phyloP scores from a whole-genome alignment of 805 yeast species.

The Myxozyma vanderwaltii region DNA sequence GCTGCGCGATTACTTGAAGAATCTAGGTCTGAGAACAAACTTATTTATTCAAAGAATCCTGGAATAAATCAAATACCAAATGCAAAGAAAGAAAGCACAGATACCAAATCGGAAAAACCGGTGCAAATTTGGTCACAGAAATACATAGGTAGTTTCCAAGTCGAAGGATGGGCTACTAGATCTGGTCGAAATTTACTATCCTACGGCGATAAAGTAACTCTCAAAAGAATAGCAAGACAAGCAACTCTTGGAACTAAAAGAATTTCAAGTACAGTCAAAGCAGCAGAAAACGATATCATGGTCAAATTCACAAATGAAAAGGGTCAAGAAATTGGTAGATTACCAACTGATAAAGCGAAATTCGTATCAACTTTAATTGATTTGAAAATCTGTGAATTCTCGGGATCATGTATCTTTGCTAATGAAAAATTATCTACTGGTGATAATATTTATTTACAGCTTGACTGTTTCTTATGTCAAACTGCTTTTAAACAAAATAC shows the following conservation, averaged over 20 bases:
- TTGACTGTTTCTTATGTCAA: slow-evolving; percentile 61
- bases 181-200: slow-evolving; percentile 40
- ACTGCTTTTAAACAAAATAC: slow-evolving; percentile 24
- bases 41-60: too few species aligned
- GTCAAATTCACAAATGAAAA: slow-evolving; percentile 41
- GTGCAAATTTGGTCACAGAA: slow-evolving; percentile 32
- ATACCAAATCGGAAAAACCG: neutral
- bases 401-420: slow-evolving; percentile 59
- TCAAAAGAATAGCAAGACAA: slow-evolving; percentile 36
- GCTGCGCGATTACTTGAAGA: neutral
- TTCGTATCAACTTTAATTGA: slow-evolving; percentile 67
- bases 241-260: neutral
- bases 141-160: slow-evolving; percentile 44
- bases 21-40: too few species aligned
- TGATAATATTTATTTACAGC: slow-evolving; percentile 68
- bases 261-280: slow-evolving; percentile 7
- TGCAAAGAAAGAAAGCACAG: neutral
- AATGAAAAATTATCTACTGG: slow-evolving; percentile 68
- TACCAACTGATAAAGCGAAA: slow-evolving; percentile 69
- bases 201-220: slow-evolving; percentile 40
- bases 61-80: too few species aligned
- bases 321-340: slow-evolving; percentile 69
- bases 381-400: slow-evolving; percentile 55
- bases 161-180: slow-evolving; percentile 45
- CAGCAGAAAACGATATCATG: slow-evolving; percentile 31